Evolutionary conservation across 2,329 filamentous ascomycete species (phyloP).

Genomic region (Aspergillus sp.): DNA sequence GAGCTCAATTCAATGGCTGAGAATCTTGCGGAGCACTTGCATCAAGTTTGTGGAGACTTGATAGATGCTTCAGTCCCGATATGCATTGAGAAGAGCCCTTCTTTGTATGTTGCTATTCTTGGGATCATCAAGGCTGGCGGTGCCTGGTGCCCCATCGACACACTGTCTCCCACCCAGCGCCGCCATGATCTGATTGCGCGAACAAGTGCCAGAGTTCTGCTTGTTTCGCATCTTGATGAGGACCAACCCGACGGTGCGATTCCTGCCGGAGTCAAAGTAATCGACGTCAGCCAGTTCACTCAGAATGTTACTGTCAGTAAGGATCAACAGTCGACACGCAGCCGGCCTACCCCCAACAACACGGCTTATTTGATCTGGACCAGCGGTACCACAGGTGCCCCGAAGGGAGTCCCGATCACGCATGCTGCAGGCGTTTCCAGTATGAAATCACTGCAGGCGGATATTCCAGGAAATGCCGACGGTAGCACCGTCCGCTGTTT

Average conservation of each 20-base stretch:
- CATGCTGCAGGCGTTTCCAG: conserved; percentile 37
- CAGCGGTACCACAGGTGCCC: conserved; percentile 37
- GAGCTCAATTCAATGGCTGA: conserved; percentile 38
- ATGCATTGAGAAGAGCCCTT: conserved; percentile 40
- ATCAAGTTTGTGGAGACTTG: conserved; percentile 25
- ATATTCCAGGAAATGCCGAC: conserved; percentile 30
- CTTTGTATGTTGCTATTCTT: conserved; percentile 42
- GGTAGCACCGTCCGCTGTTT: conserved; percentile 32
- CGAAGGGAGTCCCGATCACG: conserved; percentile 40
- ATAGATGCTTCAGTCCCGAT: conserved; percentile 33
- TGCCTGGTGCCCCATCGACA: conserved; percentile 44
- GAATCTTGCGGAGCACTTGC: conserved; percentile 30
- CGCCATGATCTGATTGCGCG: conserved; percentile 40
- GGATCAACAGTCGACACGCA: background rate
- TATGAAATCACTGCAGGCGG: conserved; percentile 35
- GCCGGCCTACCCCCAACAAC: conserved; percentile 13
- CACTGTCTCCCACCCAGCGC: conserved; percentile 38
- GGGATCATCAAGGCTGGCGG: conserved; percentile 45
- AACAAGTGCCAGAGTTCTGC: conserved; percentile 31
- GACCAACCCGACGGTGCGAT: conserved; percentile 24
- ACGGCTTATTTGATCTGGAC: conserved; percentile 44
- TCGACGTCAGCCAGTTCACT: conserved; percentile 29
- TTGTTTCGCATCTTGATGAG: conserved; percentile 26
- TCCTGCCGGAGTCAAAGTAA: conserved; percentile 25
- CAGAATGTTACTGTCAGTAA: background rate